Base-by-base conservation (phyloP, 139 green algal genomes). In the Gonium pectorale region DNA sequence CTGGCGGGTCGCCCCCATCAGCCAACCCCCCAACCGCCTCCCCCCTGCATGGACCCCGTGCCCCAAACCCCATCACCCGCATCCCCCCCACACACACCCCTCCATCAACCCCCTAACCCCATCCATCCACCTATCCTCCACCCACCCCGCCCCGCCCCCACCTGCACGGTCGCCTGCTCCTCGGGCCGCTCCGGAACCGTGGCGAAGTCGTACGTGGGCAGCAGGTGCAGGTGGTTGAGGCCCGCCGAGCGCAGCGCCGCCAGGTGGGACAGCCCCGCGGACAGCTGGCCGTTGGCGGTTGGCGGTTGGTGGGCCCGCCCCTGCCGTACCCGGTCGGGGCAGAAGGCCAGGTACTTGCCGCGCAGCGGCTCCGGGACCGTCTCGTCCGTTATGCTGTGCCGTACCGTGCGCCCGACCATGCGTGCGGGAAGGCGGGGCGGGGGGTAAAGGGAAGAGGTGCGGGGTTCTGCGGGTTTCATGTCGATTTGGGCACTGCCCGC, bases 201-300 rank as follows among this genome's bases (percentile, higher is more conserved):
- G 19, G 89, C 94, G 78, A 96, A 98, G 88, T 98, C 96, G 74
- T 96, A 98, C 3, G 86, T 84, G 29, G 96, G 96, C 84, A 98
- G 91, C 67, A 98, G 94, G 85, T 98, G 96, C 49, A 98, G 67
- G 86, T 98, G 94, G 17, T 92, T 97, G 38, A 98, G 69, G 13
- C 96, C 96, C 88, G 87, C 46, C 35, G 75, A 38, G 26, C 68
- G 79, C 71, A 91, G 83, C 2, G 38, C 37, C 31, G 68, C 71
- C 35, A 90, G 74, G 84, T 93, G 89, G 4, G 66, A 29, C 46
- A 93, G 67, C 1, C 91, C 91, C 51, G 80, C 46, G n/a, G 41
- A 87, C 33, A 68, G 79, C 37, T 9, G 59, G 46, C 46, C 11
- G n/a, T n/a, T n/a, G n/a, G n/a, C n/a, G n/a, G n/a, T n/a, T n/a